Base-by-base conservation (phyloP, 768 basidiomycete species). In the Cyclocybe cylindracea region DNA sequence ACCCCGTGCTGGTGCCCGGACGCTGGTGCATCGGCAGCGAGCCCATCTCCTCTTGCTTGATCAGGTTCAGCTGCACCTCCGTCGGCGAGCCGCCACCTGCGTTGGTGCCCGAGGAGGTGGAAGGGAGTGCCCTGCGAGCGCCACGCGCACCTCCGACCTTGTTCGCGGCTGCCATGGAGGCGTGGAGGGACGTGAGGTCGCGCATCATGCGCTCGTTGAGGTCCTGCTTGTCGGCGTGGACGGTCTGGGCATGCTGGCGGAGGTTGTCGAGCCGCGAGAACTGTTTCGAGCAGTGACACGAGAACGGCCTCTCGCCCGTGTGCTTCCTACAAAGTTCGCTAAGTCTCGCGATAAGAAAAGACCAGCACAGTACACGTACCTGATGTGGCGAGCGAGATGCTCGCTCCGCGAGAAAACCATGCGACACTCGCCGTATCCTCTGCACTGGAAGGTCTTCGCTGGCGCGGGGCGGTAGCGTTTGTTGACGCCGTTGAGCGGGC, bases 381-480 rank as follows among this genome's bases (percentile, higher is more conserved):
- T 79, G 67, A 97, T 90, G 76, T 98, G 96, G 62, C 96, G 80
- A 54, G 95, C 94, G 5, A 98, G 78, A 73, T 98, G 96, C 71
- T 98, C 96, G 67, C 89, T 91, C 70, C 96, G 78, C 53, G 88
- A 90, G 69, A 98, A 98, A 55, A 95, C 92, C 94, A 97, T 98
- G 53, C 89, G 80, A 75, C 96, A 98, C 44, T 94, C 92, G 60
- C 93, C 94, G 67, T 89, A 98, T 10, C 95, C 95, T 45, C 86
- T 83, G 73, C 96, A 98, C 63, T 94, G 90, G 70, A 97, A 98
- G 31, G 93, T 94, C 76, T 96, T 97, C 50, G 91, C 88, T 5
- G 91, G 90, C 0, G 89, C 86, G 4, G 90, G 87, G 11, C 91
- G 80, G 64, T 90, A 91, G 41, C 91, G 81, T 63, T 86, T 90